Evolutionary conservation across 139 green algal species (phyloP).

Genomic region (Chlamydomonas urium): DNA sequence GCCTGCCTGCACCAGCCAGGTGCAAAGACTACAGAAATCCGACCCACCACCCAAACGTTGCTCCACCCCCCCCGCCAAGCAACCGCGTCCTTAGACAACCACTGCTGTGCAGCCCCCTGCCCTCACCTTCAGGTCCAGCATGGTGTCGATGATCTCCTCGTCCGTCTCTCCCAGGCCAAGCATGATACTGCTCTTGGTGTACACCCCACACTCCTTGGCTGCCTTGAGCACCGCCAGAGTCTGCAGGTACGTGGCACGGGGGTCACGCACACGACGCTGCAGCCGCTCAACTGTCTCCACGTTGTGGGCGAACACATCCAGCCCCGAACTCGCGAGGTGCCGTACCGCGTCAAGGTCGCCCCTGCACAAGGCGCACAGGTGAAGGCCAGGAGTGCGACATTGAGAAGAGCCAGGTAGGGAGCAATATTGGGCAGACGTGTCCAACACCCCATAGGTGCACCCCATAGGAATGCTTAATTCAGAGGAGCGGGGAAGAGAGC

Average conservation of each 20-base stretch:
- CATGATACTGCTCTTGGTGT: slow-evolving; percentile 95
- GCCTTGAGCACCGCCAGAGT: slow-evolving; percentile 63
- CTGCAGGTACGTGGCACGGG: slow-evolving; percentile 83
- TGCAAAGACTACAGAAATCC: too few relatives aligned
- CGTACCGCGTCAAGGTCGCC: slow-evolving; percentile 24
- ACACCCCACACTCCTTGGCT: slow-evolving; percentile 77
- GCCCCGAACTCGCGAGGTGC: slow-evolving; percentile 47
- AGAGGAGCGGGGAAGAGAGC: too few relatives aligned
- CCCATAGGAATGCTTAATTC: too few relatives aligned
- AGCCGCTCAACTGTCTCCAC: slow-evolving; percentile 90
- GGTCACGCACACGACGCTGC: slow-evolving; percentile 79
- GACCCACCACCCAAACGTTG: too few relatives aligned
- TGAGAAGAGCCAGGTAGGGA: not conserved
- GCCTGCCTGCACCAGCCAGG: too few relatives aligned
- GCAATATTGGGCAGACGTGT: too few relatives aligned
- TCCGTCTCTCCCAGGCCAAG: slow-evolving; percentile 88
- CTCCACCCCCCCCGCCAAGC: too few relatives aligned
- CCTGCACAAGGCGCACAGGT: not conserved
- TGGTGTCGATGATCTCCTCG: slow-evolving; percentile 82
- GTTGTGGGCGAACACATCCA: slow-evolving; percentile 99
- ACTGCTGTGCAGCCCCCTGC: too few relatives aligned
- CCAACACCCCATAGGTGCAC: too few relatives aligned
- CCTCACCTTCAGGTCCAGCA: slow-evolving; percentile 67
- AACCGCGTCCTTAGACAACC: too few relatives aligned
- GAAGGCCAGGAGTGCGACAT: not conserved